phyloP scores from a whole-genome alignment of 2,329 filamentous ascomycete genomes.

The Xylaria sp. region DNA sequence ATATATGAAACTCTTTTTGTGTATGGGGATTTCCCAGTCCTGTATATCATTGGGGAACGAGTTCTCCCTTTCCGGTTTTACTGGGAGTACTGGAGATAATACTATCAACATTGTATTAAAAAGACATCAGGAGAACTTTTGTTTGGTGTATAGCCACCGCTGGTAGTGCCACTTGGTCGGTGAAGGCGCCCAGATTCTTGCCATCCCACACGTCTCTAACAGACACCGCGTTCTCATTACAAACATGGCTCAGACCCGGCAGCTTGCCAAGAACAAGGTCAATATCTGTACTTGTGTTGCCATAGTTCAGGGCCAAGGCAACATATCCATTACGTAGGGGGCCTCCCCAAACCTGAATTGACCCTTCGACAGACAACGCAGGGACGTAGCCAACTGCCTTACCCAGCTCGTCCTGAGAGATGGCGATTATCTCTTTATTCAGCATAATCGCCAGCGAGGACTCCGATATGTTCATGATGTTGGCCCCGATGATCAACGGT shows the following conservation, averaged over 20 bases:
- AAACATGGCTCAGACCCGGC: background rate
- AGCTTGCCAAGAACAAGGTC: constrained; percentile 9
- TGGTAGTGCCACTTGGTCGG: background rate
- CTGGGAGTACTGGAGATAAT: too few species aligned
- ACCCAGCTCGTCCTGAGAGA: constrained; percentile 42
- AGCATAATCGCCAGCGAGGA: constrained; percentile 41
- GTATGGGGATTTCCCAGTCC: too few species aligned
- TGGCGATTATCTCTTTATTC: constrained; percentile 43
- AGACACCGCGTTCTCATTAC: background rate
- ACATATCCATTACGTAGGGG: constrained; percentile 15
- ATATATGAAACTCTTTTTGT: too few species aligned
- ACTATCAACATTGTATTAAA: background rate
- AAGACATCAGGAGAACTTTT: background rate
- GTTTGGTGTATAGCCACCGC: constrained; percentile 3
- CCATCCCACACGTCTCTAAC: background rate
- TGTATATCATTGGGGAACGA: too few species aligned
- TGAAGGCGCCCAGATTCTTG: constrained; percentile 1
- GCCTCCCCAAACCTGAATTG: constrained; percentile 35
- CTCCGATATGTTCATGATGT: constrained; percentile 38
- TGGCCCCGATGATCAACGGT: constrained; percentile 46
- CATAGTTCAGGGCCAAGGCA: constrained; percentile 22
- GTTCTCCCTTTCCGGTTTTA: too few species aligned
- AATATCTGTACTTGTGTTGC: constrained; percentile 8
- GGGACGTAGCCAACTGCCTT: constrained; percentile 32
- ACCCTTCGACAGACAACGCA: constrained; percentile 28